These are phyloP conservation scores for Fragilariopsis cylindrus DNA, from an alignment of 108 stramenopile genomes.

Conservation along the genomic window DNA sequence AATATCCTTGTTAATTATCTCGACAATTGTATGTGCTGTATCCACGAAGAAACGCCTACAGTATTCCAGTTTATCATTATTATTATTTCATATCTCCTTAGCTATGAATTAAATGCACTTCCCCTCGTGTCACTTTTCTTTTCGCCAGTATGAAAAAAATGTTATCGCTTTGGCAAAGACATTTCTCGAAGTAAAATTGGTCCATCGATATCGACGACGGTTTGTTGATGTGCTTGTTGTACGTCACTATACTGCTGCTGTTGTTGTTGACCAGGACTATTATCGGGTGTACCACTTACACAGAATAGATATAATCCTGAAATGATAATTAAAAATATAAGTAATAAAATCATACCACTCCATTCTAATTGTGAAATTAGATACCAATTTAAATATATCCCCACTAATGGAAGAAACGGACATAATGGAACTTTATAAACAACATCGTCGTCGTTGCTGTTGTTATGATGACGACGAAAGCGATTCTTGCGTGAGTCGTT, in stretches of 20 bases:
- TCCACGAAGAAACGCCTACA: too few species aligned
- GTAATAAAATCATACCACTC: conserved; percentile 56
- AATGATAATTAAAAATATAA: conserved; percentile 56
- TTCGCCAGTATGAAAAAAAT: not conserved
- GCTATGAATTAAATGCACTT: too few species aligned
- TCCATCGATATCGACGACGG: not conserved
- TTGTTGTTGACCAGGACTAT: conserved; percentile 9
- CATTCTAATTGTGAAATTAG: conserved; percentile 74
- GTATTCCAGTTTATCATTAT: too few species aligned
- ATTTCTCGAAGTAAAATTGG: conserved; percentile 11
- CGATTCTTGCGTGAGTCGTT: not conserved
- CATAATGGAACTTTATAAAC: conserved; percentile 73
- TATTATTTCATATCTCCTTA: too few species aligned
- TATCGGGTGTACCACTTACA: conserved; percentile 7
- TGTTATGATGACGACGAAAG: not conserved
- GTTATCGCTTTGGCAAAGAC: conserved; percentile 14
- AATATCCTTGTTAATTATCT: too few species aligned
- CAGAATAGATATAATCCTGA: conserved; percentile 47
- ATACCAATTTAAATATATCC: conserved; percentile 86
- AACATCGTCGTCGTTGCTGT: not conserved
- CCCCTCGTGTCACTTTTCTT: too few species aligned
- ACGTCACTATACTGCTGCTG: not conserved
- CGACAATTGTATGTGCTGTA: too few species aligned
- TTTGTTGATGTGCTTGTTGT: not conserved
- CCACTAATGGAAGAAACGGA: conserved; percentile 68